Evolutionary conservation across 2,329 filamentous ascomycete species (phyloP).

Genomic region (Pestalotiopsis sp.): DNA sequence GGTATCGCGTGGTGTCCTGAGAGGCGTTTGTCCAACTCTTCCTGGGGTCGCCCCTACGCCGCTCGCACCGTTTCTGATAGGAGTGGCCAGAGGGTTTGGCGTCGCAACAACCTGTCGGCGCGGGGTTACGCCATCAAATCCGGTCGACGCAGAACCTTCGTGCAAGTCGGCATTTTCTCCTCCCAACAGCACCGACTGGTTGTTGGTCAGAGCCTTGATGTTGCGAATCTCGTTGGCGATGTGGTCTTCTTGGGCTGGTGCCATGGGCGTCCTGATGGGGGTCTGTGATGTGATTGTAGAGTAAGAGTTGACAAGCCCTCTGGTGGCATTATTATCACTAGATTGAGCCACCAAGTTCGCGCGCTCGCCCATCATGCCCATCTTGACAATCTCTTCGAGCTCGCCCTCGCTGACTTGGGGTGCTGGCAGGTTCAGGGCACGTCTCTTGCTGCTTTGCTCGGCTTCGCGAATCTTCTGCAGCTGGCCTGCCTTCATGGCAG

Average conservation of each 20-base stretch:
- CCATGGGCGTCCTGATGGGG: conserved; percentile 89
- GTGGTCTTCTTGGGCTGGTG: conserved; percentile 89
- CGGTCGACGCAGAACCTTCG: conserved; percentile 80
- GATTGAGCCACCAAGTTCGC: conserved; percentile 75
- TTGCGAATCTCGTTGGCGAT: conserved; percentile 97
- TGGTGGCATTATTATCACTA: conserved; percentile 82
- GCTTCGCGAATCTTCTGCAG: conserved; percentile 94
- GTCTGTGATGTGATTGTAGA: conserved; percentile 77
- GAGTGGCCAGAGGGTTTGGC: conserved; percentile 93
- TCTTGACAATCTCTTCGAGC: conserved; percentile 97
- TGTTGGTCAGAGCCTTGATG: conserved; percentile 88
- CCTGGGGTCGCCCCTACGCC: conserved; percentile 70
- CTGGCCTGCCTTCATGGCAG: conserved; percentile 90
- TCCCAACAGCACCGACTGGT: conserved; percentile 88
- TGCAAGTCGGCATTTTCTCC: conserved; percentile 91
- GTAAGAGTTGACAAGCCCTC: conserved; percentile 87
- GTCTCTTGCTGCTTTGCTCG: conserved; percentile 93
- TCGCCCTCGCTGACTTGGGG: conserved; percentile 93
- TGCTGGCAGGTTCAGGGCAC: conserved; percentile 78
- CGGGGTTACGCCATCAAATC: conserved; percentile 83
- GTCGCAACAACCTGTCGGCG: conserved; percentile 83
- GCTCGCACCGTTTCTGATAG: conserved; percentile 66
- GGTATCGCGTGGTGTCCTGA: conserved; percentile 86
- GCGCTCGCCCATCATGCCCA: conserved; percentile 91
- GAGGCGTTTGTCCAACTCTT: conserved; percentile 76